Evolutionary conservation across 495 filamentous ascomycete species (phyloP), one percentile per base, ranked within the genome.

Genomic region (Xylaria cubensis): DNA sequence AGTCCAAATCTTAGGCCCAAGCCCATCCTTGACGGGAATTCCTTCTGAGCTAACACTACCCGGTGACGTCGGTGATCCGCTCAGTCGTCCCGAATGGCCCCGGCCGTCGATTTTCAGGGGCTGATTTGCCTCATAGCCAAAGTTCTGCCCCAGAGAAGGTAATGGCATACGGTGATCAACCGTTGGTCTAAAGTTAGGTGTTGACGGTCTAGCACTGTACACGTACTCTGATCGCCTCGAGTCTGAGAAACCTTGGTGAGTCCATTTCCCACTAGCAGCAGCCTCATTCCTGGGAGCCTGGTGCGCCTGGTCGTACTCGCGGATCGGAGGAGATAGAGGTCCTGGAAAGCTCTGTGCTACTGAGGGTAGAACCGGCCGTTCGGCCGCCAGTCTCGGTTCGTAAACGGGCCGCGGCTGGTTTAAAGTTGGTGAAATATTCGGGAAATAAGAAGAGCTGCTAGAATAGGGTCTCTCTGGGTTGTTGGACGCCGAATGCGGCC

Each of bases 1-100:
- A 6, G 86, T 88, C 87, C 87, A 90, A 63, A 89, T 89, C 80
- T 88, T 89, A 32, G 87, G 87, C 8, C 87, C 87, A 48, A 89
- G 78, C 3, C 84, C 85, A 75, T 89, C 87, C 74, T 89, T 89
- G 19, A 79, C 79, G 1, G 82, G 82, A 7, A 78, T 72, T 13
- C 79, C 79, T 62, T 89, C 87, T 0, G 82, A 78, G 44, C 72
- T 74, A n/a, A 80, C 77, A 0, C 74, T 80, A 72, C 79, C 82
- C 0, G 80, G 72, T 3, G 85, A 82, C 17, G 85, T 83, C 12
- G 82, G 74, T 9, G 85, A 83, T 55, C 79, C 69, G 66, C 75
- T 78, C 48, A 74, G 34, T 29, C 72, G 72, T 70, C 74, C 66
- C 26, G 75, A 59, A 42, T 69, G 77, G 64, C 70, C 65, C 46